Percentiles rank a stretch among this genome's conserved stretches.
phyloP scores from a whole-genome alignment of 1,284 basidiomycete species.

The Pseudomicrostroma phylloplanum region DNA sequence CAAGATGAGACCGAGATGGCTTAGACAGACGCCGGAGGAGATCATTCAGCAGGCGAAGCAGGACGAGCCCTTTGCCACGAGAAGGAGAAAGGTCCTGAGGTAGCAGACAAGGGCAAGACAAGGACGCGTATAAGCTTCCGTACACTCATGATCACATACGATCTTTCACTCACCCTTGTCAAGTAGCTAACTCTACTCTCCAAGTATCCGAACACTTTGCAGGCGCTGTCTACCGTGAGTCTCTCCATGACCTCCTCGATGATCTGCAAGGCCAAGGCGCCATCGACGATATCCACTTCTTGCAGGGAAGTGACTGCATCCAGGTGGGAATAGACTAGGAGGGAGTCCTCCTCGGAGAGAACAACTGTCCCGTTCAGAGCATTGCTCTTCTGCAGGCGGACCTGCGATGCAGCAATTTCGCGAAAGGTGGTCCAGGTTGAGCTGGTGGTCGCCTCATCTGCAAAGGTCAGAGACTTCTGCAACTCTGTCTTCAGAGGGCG shows the following conservation, averaged over 20 bases:
- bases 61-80: constrained; percentile 75
- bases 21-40: constrained; percentile 75
- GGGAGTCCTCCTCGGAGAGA: not conserved
- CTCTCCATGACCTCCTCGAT: constrained; percentile 37
- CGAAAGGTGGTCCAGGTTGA: too few species aligned
- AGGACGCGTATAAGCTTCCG: too few species aligned
- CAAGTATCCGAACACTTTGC: constrained; percentile 31
- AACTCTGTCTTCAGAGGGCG: too few species aligned
- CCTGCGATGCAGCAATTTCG: too few species aligned
- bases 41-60: constrained; percentile 78
- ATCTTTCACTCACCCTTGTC: constrained; percentile 13
- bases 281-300: constrained; percentile 21
- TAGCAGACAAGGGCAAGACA: not conserved
- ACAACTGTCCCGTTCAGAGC: too few species aligned
- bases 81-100: constrained; percentile 62
- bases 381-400: too few species aligned
- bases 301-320: not conserved
- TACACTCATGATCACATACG: too few species aligned
- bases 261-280: constrained; percentile 25
- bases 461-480: too few species aligned
- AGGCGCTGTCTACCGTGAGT: constrained; percentile 28
- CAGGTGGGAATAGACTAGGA: not conserved
- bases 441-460: too few species aligned
- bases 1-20: constrained; percentile 66
- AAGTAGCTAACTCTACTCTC: constrained; percentile 31